A percentile compares a stretch with the other conserved stretches of the same genome.
These are phyloP conservation scores for Aegle marmelos DNA, from an alignment of 345 rosid species.

Conservation along the genomic window DNA sequence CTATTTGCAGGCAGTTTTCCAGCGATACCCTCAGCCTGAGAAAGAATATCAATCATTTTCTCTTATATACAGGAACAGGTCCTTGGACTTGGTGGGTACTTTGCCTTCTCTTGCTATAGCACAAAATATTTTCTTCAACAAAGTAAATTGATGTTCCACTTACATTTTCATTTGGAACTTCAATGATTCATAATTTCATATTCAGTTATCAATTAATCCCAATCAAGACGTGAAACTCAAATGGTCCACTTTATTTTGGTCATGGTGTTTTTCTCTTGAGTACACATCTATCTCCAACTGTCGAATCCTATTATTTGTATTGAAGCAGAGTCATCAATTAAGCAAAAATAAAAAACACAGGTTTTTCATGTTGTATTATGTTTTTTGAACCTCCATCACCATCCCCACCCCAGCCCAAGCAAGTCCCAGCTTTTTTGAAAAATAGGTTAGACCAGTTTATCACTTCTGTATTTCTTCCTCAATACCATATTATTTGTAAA, in stretches of 20 bases:
- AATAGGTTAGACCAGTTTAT: not conserved
- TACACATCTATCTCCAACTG: not conserved
- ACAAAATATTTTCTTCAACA: not conserved
- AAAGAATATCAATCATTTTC: slow-evolving; percentile 84
- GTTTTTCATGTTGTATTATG: not conserved
- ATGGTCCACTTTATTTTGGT: not conserved
- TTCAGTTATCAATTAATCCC: not conserved
- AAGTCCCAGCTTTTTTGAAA: not conserved
- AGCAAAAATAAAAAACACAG: not conserved
- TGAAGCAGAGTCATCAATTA: not conserved
- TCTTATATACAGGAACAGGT: slow-evolving; percentile 64
- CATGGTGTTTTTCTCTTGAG: not conserved
- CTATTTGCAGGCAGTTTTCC: slow-evolving; percentile 62
- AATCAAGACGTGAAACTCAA: not conserved
- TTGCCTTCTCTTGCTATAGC: slow-evolving; percentile 8
- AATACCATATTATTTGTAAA: not conserved
- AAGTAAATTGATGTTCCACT: not conserved
- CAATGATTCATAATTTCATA: not conserved
- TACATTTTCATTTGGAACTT: not conserved
- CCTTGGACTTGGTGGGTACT: slow-evolving; percentile 64
- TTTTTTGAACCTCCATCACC: not conserved
- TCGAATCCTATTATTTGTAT: not conserved
- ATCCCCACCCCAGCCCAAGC: not conserved
- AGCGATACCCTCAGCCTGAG: slow-evolving; percentile 67
- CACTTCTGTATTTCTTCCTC: not conserved